Conservation (phyloP, 352 stramenopile species). For the Plasmopara muralis region DNA sequence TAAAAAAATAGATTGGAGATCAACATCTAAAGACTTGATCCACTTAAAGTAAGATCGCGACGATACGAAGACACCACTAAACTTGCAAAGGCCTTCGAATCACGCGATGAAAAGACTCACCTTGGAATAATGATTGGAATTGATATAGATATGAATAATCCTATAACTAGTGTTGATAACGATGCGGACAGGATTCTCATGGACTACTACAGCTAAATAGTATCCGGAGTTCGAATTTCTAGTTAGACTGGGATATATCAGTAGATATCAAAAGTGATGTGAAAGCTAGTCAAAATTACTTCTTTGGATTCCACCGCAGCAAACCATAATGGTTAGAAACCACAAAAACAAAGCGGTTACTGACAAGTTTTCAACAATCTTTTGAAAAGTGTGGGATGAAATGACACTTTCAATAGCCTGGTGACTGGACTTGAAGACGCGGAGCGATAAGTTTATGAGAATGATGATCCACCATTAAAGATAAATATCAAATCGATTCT, state of each 20-base stretch:
- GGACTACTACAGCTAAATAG: not conserved
- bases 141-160: not conserved
- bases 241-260: slow-evolving; percentile 16
- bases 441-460: not conserved
- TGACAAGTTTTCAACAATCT: not conserved
- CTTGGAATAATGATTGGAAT: not conserved
- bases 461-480: slow-evolving; percentile 23
- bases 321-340: slow-evolving; percentile 6
- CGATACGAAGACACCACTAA: not conserved
- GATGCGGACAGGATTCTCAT: not conserved
- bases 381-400: not conserved
- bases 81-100: not conserved
- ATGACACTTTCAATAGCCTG: not conserved
- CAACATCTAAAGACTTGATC: no score
- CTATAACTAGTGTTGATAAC: not conserved
- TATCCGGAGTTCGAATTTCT: slow-evolving; percentile 6
- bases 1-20: no score
- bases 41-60: no score
- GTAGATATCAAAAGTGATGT: not conserved
- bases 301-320: not conserved
- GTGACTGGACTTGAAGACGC: not conserved
- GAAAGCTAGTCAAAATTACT: not conserved
- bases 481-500: slow-evolving; percentile 26
- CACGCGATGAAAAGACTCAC: not conserved
- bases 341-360: not conserved